Evolutionary conservation across 768 basidiomycete genomes (phyloP).

Genomic region (Kwoniella sp.): DNA sequence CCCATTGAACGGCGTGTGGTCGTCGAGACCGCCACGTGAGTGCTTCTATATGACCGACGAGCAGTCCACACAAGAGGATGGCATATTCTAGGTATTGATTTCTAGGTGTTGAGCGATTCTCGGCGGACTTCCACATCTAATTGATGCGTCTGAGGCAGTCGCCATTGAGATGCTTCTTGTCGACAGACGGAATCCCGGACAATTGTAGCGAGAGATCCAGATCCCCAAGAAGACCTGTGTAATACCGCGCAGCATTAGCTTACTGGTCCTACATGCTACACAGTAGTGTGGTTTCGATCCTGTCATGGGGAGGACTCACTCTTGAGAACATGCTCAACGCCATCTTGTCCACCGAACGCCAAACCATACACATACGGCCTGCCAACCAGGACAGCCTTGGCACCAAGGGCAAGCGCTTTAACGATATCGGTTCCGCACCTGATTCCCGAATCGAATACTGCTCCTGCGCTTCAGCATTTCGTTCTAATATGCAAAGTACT

Average conservation of each 20-base stretch:
- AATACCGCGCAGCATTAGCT: no score
- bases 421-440: constrained; percentile 73
- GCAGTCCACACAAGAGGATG: no score
- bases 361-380: constrained; percentile 67
- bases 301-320: background rate
- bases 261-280: no score
- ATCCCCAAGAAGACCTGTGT: constrained; percentile 5
- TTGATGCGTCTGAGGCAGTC: background rate
- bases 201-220: background rate
- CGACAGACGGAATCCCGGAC: background rate
- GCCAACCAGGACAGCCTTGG: constrained; percentile 71
- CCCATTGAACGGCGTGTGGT: no score
- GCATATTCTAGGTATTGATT: no score
- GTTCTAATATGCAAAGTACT: no score
- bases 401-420: constrained; percentile 79
- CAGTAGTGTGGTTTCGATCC: no score
- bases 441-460: constrained; percentile 70
- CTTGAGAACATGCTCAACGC: constrained; percentile 72
- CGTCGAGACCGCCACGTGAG: no score
- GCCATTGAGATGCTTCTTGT: background rate
- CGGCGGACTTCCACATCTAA: no score
- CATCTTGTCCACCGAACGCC: constrained; percentile 69
- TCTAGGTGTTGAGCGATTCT: no score
- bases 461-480: no score
- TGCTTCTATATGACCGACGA: no score